Base-by-base conservation (phyloP, 2,329 filamentous ascomycete genomes). In the Daldinia sp. region DNA sequence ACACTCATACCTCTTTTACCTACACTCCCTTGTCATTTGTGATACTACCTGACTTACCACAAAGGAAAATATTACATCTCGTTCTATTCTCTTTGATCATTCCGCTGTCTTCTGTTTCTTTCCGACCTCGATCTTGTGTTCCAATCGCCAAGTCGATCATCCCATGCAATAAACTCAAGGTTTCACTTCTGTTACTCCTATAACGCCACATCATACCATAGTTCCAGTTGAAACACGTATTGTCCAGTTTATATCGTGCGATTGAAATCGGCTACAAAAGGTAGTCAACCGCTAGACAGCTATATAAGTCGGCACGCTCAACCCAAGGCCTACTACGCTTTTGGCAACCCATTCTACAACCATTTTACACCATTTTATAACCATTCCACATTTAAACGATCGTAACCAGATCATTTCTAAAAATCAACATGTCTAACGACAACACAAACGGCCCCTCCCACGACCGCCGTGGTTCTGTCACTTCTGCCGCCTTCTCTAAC, bases 391-490 rank as follows among this genome's bases (percentile, higher is more conserved):
- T n/a, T 32, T 29, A 30, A 19, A 2, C 25, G 30, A 48, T 21
- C 21, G 27, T n/a, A 17, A 39, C 13, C 25, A 48, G 29, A 48
- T 50, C 15, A 10, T 45, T 39, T 17, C 35, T 15, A 41, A n/a
- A 25, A 23, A 29, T 47, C 70, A 71, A 51, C 27, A 76, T 76
- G 74, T 75, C 74, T 7, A 71, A 67, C 70, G 74, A 76, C 19
- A 71, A 71, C 64, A 60, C 64, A 41, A 62, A 59, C 55, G 69
- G 71, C 49, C 61, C 67, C 25, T 51, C 70, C 27, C 68, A 70
- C 55, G 74, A 82, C 63, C 83, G 84, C 71, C 83, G 85, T 70
- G 80, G 83, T 68, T 87, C 85, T 63, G 81, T 87, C 72, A 84
- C 83, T 30, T 82, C 85, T 55, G 81, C 84, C 59, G 82, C 85